Percentiles rank a stretch among this genome's conserved stretches.
Evolutionary conservation across 441 rosid genomes (phyloP).

Genomic region (Croton setiger): DNA sequence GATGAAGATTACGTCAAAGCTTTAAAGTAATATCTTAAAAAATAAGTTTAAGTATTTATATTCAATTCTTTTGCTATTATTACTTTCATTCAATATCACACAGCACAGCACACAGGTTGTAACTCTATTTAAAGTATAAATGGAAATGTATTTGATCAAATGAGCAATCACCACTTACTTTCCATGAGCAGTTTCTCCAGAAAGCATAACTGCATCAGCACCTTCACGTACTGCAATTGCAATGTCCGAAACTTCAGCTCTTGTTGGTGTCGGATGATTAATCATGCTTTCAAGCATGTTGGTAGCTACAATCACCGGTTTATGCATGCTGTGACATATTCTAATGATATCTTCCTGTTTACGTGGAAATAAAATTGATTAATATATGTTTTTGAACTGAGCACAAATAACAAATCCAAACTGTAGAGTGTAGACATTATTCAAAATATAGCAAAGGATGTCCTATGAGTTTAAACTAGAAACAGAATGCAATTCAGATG

Average conservation of each 20-base stretch:
- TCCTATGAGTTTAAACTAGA: not conserved
- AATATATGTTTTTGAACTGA: not conserved
- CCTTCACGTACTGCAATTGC: constrained; percentile 98
- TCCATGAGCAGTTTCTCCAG: constrained; percentile 99
- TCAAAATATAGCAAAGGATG: not conserved
- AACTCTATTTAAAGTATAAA: too few species aligned
- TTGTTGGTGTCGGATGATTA: constrained; percentile 94
- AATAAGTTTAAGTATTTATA: too few species aligned
- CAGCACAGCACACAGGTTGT: too few species aligned
- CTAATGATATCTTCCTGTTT: constrained; percentile 84
- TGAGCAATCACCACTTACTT: constrained; percentile 47
- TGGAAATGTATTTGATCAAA: not conserved
- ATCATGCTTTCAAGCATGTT: constrained; percentile 99
- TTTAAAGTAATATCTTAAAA: too few species aligned
- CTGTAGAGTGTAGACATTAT: not conserved
- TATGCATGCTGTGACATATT: constrained; percentile 81
- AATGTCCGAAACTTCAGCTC: constrained; percentile 99
- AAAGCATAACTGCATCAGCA: constrained; percentile 95
- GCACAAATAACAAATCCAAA: not conserved
- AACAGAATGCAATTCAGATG: not conserved
- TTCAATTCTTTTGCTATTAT: too few species aligned
- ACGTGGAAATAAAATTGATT: constrained; percentile 15
- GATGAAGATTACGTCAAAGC: too few species aligned
- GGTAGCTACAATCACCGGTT: constrained; percentile 95
- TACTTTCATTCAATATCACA: too few species aligned